Evolutionary conservation across 441 rosid genomes (phyloP).

Genomic region (Metrosideros polymorpha): DNA sequence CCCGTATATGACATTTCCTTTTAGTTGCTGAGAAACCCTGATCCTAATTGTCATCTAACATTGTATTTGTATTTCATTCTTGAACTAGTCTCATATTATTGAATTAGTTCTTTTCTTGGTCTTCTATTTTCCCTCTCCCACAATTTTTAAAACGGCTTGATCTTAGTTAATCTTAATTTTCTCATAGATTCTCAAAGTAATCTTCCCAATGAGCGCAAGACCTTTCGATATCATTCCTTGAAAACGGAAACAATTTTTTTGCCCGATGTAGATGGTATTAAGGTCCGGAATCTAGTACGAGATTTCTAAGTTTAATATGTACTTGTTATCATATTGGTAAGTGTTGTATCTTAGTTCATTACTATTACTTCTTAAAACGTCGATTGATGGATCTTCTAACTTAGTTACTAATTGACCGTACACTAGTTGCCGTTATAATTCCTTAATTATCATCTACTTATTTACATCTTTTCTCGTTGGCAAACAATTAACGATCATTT

Average conservation of each 20-base stretch:
- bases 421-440: no score
- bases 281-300: neutral
- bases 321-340: neutral
- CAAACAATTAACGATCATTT: no score
- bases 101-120: neutral
- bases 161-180: neutral
- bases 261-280: neutral
- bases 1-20: neutral
- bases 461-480: no score
- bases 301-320: neutral
- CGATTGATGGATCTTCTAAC: neutral
- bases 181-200: neutral
- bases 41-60: neutral
- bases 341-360: neutral
- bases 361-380: neutral
- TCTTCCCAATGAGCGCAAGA: rapidly evolving
- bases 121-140: neutral
- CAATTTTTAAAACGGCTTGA: neutral
- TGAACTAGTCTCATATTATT: neutral
- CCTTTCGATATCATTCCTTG: no score
- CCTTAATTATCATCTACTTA: no score
- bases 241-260: neutral
- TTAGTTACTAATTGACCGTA: neutral
- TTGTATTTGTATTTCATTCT: neutral
- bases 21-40: neutral